Percentiles rank a stretch among this genome's conserved stretches.
Evolutionary conservation across 495 filamentous ascomycete species (phyloP).

Genomic region (Astrothelium macrocarpum): DNA sequence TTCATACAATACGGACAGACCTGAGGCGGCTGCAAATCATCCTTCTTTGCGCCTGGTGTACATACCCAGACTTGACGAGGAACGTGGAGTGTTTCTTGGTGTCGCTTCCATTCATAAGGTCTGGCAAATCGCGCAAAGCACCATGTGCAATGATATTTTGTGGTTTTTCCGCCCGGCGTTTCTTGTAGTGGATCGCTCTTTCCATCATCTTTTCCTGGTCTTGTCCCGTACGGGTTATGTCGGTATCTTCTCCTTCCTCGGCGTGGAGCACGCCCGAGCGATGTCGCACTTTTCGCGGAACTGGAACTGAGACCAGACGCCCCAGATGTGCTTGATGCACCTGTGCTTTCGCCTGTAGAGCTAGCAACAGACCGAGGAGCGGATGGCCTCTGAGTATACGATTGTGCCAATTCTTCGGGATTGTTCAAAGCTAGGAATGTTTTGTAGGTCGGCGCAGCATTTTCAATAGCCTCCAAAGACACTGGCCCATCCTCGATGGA

Average conservation of each 20-base stretch:
- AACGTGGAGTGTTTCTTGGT: conserved; percentile 3
- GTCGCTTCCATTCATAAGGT: conserved; percentile 2
- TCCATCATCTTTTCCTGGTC: not conserved
- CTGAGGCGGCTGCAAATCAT: not conserved
- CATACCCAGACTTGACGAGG: conserved; percentile 1
- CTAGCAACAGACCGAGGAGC: not conserved
- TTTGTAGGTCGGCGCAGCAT: not conserved
- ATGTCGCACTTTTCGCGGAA: not conserved
- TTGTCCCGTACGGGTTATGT: not conserved
- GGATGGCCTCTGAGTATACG: not conserved
- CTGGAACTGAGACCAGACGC: not conserved
- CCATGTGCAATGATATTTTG: conserved; percentile 4
- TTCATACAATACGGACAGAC: conserved; percentile 47
- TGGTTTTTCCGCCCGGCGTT: not conserved
- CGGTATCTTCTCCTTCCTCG: conserved; percentile 3
- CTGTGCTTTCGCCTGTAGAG: not conserved
- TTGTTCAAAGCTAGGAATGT: conserved; percentile 1
- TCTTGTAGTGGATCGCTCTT: conserved; percentile 5
- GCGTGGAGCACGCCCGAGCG: not conserved
- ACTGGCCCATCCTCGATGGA: conserved; percentile 1
- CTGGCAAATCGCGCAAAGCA: conserved; percentile 1
- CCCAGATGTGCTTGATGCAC: conserved; percentile 2
- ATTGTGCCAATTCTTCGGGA: not conserved
- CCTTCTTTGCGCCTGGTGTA: not conserved
- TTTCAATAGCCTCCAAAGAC: not conserved